Base-by-base conservation (phyloP, 345 rosid species). In the Pugionium cornutum region DNA sequence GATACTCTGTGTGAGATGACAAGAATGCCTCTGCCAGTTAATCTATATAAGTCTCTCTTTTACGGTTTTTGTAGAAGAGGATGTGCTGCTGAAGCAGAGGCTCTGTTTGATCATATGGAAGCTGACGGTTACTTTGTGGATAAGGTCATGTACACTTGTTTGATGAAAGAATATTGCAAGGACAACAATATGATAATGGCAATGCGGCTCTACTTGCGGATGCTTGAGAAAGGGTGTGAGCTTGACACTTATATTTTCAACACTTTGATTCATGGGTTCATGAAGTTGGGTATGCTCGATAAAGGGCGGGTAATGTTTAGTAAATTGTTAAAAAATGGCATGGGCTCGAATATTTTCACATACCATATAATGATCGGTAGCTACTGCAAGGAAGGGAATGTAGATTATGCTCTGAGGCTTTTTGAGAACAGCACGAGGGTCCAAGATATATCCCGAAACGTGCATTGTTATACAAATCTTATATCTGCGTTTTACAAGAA, bases 171-270 rank as follows among this genome's bases (percentile, higher is more conserved):
- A 47, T 86, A 80, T 66, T 62, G 82, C 58, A 89, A 68, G 70
- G 75, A 71, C 42, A 83, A 76, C 69, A 72, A 79, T 66, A 76
- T 86, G 82, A 76, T 81, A 70, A 84, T 83, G 88, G 92, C 86
- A 0, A 69, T 79, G 81, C 72, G 75, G 69, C 72, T 84, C 66
- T 84, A 65, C 75, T 66, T 73, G 44, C 76, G 83, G 77, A 89
- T 89, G 96, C 77, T 83, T 2, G 84, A 86, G 81, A 69, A 28
- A 46, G 80, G 83, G 2, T 79, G 82, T 67, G 80, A 75, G 66
- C 77, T 80, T 6, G 96, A 89, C 68, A 39, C 48, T 68, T 82
- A 62, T 73, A 75, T 83, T 34, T 83, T 67, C 60, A 84, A 83
- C 65, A 85, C 87, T 9, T 66, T 89, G 78, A 86, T 86, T 64